Conservation (phyloP, 2,329 filamentous ascomycete genomes). For the Cercospora canescens region DNA sequence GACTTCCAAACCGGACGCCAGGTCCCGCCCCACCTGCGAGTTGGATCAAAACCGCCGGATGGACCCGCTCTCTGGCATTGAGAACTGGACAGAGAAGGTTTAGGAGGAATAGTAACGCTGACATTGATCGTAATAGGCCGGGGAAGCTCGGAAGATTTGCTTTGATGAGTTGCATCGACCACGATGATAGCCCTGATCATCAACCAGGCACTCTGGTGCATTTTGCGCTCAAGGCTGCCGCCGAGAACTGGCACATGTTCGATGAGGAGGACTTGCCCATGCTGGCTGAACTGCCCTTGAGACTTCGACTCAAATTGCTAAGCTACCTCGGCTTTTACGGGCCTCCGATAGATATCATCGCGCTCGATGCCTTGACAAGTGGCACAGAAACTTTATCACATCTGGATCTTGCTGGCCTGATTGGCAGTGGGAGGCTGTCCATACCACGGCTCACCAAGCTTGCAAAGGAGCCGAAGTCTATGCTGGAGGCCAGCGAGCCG, state of each 20-base stretch:
- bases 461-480: conserved; percentile 34
- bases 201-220: conserved; percentile 50
- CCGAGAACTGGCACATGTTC: conserved; percentile 58
- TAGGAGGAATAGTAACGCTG: conserved; percentile 11
- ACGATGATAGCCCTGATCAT: not conserved
- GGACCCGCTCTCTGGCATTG: conserved; percentile 22
- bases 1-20: conserved; percentile 37
- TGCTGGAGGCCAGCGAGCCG: not conserved
- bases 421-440: conserved; percentile 49
- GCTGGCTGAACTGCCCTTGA: conserved; percentile 52
- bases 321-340: conserved; percentile 58
- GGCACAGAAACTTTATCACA: conserved; percentile 48
- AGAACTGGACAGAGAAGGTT: conserved; percentile 22
- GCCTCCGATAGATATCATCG: conserved; percentile 42
- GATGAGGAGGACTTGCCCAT: conserved; percentile 58
- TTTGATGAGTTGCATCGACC: conserved; percentile 20
- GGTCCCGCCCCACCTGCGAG: conserved; percentile 50
- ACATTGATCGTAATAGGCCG: conserved; percentile 28
- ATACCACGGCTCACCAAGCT: conserved; percentile 46
- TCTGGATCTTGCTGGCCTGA: conserved; percentile 55
- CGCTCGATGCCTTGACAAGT: conserved; percentile 54
- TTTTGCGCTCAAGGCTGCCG: conserved; percentile 54
- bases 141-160: conserved; percentile 30
- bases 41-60: conserved; percentile 41
- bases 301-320: conserved; percentile 54